Conservation (phyloP, 2,329 filamentous ascomycete species). For the Albifimbria verrucaria region DNA sequence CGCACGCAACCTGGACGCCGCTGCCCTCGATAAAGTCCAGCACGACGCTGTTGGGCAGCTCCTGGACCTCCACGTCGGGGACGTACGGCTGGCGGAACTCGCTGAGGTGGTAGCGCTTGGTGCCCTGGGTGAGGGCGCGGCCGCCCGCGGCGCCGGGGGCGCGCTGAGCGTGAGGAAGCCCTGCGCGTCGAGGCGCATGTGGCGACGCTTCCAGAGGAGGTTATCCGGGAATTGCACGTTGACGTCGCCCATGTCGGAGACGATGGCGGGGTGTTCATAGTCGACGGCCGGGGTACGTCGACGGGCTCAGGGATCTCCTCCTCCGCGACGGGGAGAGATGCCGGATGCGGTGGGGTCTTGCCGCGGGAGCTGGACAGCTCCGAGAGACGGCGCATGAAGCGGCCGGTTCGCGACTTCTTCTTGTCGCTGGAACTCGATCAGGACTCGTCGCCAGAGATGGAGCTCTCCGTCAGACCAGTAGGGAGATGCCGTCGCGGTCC, state of each 20-base stretch:
- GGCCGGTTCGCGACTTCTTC: constrained; percentile 49
- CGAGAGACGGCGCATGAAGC: constrained; percentile 58
- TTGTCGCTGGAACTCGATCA: constrained; percentile 38
- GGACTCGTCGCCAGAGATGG: constrained; percentile 45
- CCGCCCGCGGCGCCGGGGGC: constrained; percentile 51
- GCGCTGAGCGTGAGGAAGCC: constrained; percentile 79
- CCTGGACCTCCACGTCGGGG: constrained; percentile 88
- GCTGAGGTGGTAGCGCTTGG: constrained; percentile 80
- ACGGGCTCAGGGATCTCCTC: constrained; percentile 33
- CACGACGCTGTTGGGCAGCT: constrained; percentile 81
- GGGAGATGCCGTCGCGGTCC: constrained; percentile 39
- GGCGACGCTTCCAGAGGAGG: constrained; percentile 91
- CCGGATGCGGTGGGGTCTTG: constrained; percentile 41
- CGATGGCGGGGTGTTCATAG: constrained; percentile 38
- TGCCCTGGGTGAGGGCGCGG: constrained; percentile 31
- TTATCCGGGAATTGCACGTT: constrained; percentile 98
- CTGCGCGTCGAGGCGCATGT: constrained; percentile 77
- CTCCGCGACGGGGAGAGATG: constrained; percentile 50
- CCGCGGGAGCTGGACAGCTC: constrained; percentile 45
- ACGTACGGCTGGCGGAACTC: constrained; percentile 78
- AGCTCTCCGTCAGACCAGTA: constrained; percentile 39
- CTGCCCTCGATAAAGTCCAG: constrained; percentile 60
- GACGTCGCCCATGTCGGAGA: constrained; percentile 78
- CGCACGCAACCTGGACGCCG: constrained; percentile 62
- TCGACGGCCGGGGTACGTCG: constrained; percentile 17